phyloP scores from a whole-genome alignment of 768 basidiomycete species.

The Kwoniella newhampshirensis region DNA sequence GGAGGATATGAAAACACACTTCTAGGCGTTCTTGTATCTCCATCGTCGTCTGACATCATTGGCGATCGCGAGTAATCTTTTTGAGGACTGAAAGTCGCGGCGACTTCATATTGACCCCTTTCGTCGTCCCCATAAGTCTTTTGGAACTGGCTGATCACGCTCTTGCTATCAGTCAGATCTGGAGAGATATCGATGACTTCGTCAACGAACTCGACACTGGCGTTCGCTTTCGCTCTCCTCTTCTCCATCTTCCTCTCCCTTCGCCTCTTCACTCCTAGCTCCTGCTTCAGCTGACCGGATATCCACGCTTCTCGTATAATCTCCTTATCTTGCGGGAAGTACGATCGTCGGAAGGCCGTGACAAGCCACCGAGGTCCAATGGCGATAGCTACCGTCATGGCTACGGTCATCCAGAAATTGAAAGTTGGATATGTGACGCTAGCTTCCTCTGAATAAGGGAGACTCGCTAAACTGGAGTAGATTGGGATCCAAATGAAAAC shows the following conservation, averaged over 20 bases:
- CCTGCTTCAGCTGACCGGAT: conserved; percentile 40
- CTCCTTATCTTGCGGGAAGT: conserved; percentile 79
- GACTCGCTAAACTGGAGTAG: conserved; percentile 76
- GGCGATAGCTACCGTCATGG: conserved; percentile 68
- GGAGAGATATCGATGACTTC: not conserved
- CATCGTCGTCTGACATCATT: conserved; percentile 14
- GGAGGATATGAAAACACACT: conserved; percentile 26
- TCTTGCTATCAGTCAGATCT: conserved; percentile 1
- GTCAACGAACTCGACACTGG: not conserved
- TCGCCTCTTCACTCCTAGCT: conserved; percentile 35
- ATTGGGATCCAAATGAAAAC: conserved; percentile 85
- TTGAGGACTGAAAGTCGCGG: conserved; percentile 23
- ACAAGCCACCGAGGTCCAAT: conserved; percentile 78
- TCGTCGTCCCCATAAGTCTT: conserved; percentile 8
- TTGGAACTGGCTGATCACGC: conserved; percentile 21
- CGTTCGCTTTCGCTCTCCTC: not conserved
- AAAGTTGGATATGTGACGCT: conserved; percentile 71
- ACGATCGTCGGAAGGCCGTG: conserved; percentile 70
- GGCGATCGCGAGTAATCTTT: conserved; percentile 17
- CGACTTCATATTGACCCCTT: conserved; percentile 23
- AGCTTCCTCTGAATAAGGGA: conserved; percentile 72
- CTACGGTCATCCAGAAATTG: conserved; percentile 78
- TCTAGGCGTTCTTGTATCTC: conserved; percentile 6
- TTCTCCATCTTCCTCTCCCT: conserved; percentile 14
- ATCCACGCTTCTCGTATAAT: conserved; percentile 74